Conservation (phyloP, 169 alveolate species). For the Sarcocystis neurona region DNA sequence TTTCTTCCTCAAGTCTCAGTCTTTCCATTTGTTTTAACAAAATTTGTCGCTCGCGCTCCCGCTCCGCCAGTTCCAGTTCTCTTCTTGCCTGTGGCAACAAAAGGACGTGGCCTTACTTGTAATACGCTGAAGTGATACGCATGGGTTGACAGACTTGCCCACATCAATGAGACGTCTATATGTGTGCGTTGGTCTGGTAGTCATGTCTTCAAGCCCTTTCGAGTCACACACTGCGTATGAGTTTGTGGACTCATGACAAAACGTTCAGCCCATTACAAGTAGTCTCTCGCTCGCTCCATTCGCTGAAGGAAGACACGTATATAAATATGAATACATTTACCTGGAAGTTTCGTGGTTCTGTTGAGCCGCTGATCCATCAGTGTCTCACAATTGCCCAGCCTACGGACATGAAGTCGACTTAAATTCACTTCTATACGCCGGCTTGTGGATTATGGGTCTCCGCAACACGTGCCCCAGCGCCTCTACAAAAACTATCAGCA, state of each 20-base stretch:
- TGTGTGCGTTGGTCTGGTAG: neutral
- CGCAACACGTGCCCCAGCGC: too few relatives aligned
- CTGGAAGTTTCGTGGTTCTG: too few relatives aligned
- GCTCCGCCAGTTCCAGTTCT: constrained; percentile 66
- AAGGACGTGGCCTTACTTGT: neutral
- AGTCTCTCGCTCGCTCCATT: too few relatives aligned
- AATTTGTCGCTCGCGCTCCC: constrained; percentile 77
- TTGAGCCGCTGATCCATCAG: too few relatives aligned
- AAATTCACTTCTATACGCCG: too few relatives aligned
- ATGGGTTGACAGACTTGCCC: neutral
- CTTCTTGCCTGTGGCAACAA: constrained; percentile 19
- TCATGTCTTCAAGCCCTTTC: neutral
- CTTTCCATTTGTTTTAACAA: constrained; percentile 75
- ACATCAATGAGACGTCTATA: neutral
- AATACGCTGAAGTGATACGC: neutral
- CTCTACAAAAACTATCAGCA: too few relatives aligned
- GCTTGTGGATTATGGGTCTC: too few relatives aligned
- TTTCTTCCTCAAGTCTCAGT: constrained; percentile 75
- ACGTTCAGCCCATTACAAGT: neutral
- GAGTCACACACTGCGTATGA: neutral
- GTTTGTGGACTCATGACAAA: neutral
- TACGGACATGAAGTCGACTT: too few relatives aligned
- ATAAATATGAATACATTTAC: too few relatives aligned
- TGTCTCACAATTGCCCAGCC: too few relatives aligned
- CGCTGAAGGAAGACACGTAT: too few relatives aligned